phyloP scores from a whole-genome alignment of 1,139 yeast species.

The Debaryomyces psychrophilus region DNA sequence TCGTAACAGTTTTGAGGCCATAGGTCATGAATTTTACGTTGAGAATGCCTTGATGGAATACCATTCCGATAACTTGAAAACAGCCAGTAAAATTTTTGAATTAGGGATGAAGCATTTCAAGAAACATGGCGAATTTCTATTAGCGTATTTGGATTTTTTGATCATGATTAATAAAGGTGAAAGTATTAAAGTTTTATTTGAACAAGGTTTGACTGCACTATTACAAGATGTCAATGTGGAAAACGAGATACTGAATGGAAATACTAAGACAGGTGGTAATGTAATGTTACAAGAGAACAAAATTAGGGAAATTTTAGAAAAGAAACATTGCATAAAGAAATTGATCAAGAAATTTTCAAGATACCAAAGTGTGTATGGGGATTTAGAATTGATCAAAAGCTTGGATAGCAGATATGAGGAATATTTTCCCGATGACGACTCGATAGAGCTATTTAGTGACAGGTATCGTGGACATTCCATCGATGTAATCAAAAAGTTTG shows the following conservation, averaged over 20 bases:
- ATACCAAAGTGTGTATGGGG: constrained; percentile 12
- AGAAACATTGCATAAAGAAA: constrained; percentile 24
- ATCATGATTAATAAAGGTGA: constrained; percentile 75
- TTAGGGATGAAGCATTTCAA: constrained; percentile 70
- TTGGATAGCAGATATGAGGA: constrained; percentile 70
- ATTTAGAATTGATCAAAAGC: constrained; percentile 28
- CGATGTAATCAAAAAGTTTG: constrained; percentile 50
- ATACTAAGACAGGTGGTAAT: not conserved
- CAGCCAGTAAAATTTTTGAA: constrained; percentile 79
- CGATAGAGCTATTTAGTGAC: constrained; percentile 43
- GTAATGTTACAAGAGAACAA: constrained; percentile 11
- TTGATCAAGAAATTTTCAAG: constrained; percentile 17
- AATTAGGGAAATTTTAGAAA: constrained; percentile 17
- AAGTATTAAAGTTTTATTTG: constrained; percentile 82
- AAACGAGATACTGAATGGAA: constrained; percentile 3
- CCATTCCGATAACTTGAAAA: constrained; percentile 63
- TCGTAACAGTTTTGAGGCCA: constrained; percentile 48
- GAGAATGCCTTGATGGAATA: constrained; percentile 86
- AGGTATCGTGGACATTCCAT: constrained; percentile 46
- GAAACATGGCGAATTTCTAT: constrained; percentile 62
- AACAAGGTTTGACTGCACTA: constrained; percentile 29
- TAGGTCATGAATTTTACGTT: constrained; percentile 76
- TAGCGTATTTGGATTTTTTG: constrained; percentile 73
- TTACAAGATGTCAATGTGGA: constrained; percentile 37
- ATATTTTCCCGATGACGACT: constrained; percentile 63